Evolutionary conservation across 805 yeast genomes (phyloP).

Genomic region (Schizosaccharomyces octosporus): DNA sequence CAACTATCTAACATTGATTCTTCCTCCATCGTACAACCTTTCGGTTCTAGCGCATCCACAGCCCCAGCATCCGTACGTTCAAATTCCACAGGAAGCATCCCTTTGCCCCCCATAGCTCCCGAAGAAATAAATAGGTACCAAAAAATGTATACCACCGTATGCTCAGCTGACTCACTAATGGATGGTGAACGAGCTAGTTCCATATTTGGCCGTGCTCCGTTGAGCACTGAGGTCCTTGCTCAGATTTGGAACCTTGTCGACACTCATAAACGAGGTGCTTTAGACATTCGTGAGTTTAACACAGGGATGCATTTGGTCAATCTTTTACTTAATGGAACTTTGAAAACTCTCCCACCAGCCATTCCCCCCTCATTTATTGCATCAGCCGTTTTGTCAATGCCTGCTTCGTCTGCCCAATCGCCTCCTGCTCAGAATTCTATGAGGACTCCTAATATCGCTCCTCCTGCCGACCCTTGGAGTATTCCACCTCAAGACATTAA

Average conservation of each 20-base stretch:
- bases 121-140: slow-evolving; percentile 39
- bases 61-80: slow-evolving; percentile 10
- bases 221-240: slow-evolving; percentile 55
- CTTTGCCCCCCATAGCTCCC: slow-evolving; percentile 28
- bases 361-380: slow-evolving; percentile 19
- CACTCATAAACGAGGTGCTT: slow-evolving; percentile 42
- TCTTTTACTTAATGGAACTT: slow-evolving; percentile 39
- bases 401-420: background rate
- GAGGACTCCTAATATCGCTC: background rate
- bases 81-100: slow-evolving; percentile 5
- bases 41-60: background rate
- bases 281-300: slow-evolving; percentile 52
- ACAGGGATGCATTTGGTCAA: slow-evolving; percentile 92
- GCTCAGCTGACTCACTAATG: slow-evolving; percentile 26
- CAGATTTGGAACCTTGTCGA: slow-evolving; percentile 81
- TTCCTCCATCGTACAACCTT: background rate
- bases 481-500: background rate
- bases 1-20: background rate
- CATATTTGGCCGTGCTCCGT: slow-evolving; percentile 68
- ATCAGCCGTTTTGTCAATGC: slow-evolving; percentile 13
- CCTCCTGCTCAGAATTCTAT: background rate
- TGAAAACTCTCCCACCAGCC: slow-evolving; percentile 30
- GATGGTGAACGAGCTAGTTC: slow-evolving; percentile 62
- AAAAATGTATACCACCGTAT: slow-evolving; percentile 49
- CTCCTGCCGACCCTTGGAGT: background rate